phyloP scores from a whole-genome alignment of 2,329 filamentous ascomycete species.

The Fusarium denticulatum region DNA sequence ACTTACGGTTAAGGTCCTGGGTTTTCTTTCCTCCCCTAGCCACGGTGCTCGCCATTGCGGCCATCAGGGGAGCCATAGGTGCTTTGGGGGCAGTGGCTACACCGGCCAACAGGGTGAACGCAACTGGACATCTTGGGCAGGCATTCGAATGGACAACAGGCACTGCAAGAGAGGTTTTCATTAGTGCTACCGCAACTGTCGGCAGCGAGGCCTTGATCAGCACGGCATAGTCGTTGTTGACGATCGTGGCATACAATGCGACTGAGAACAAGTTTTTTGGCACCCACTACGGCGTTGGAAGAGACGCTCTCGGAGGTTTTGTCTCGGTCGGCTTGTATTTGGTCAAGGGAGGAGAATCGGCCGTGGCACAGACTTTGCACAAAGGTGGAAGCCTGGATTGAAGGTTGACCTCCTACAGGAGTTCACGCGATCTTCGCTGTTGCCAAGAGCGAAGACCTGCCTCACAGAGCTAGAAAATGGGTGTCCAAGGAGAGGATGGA shows the following conservation, averaged over 20 bases:
- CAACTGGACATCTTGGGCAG: background rate
- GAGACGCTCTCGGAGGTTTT: background rate
- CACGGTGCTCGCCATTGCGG: background rate
- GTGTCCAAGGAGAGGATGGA: background rate
- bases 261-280: background rate
- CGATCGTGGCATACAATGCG: background rate
- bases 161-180: background rate
- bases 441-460: background rate
- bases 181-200: background rate
- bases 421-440: background rate
- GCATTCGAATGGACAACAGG: background rate
- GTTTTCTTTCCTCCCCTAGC: no score
- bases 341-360: background rate
- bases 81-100: background rate
- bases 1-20: no score
- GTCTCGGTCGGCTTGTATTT: no score
- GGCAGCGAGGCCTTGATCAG: background rate
- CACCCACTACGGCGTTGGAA: background rate
- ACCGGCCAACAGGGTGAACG: background rate
- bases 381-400: background rate
- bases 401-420: no score
- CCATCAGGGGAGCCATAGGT: background rate
- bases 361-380: background rate
- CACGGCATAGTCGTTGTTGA: background rate
- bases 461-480: background rate